Base-by-base conservation (phyloP, 2,329 filamentous ascomycete species). In the Cercospora janseana region DNA sequence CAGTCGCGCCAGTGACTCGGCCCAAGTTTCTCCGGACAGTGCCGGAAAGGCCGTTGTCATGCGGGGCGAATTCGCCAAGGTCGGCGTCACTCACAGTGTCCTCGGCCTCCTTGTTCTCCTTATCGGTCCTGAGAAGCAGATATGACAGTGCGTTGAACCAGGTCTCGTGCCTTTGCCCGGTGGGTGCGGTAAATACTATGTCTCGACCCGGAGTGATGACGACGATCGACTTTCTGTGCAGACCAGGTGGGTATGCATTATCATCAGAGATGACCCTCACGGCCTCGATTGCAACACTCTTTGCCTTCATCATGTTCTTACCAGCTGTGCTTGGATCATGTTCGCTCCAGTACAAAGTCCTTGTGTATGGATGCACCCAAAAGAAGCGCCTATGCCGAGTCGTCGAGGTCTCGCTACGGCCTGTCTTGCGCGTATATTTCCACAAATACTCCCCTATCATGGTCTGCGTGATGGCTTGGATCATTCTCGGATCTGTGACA, bases 371-470 rank as follows among this genome's bases (percentile, higher is more conserved):
- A 67, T 98, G 93, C 16, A 98, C 88, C 93, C 93, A 98, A 79
- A 98, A 98, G 77, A 96, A 98, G 24, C 93, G 85, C 55, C 88
- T 83, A 70, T 98, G 93, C 45, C 93, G 82, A 49, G 91, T 95
- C 61, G 85, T 86, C 0, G 91, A 97, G 71, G 95, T 83, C 56
- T 90, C 87, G 47, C 84, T 87, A 18, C 92, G 85, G n/a, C 90
- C 91, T 52, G 91, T 79, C 74, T 93, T 95, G 63, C 93, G 86
- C 0, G 93, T 98, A 71, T 98, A 98, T 70, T 98, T 98, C 93
- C 93, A 98, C 31, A 98, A 77, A 69, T 92, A 97, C 69, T 98
- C 93, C 49, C 93, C 93, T 65, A 98, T 97, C 93, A 98, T 98
- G 13, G 93, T 97, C 71, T 98, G 92, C 2, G 93, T 98, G 59